Evolutionary conservation across 345 rosid species (phyloP).

Genomic region (Eucalyptus victrix): DNA sequence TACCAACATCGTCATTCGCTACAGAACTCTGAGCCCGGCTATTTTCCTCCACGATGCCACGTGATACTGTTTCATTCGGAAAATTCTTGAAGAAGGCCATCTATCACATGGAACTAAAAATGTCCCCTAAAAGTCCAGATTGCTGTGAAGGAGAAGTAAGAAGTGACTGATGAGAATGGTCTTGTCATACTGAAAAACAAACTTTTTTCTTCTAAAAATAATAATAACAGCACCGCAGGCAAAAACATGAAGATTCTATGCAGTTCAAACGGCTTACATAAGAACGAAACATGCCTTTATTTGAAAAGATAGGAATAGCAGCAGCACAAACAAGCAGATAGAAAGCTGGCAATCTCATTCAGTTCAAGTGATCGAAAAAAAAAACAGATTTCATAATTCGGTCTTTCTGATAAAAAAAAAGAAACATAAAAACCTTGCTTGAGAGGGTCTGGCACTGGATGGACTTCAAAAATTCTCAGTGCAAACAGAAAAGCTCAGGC

Average conservation of each 20-base stretch:
- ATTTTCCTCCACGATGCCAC: conserved; percentile 51
- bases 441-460: background rate
- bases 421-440: background rate
- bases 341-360: background rate
- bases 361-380: background rate
- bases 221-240: background rate
- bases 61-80: conserved; percentile 45
- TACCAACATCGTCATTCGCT: conserved; percentile 34
- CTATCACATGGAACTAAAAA: conserved; percentile 32
- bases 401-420: background rate
- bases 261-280: background rate
- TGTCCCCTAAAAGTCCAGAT: background rate
- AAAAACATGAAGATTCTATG: background rate
- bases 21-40: conserved; percentile 25
- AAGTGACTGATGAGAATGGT: background rate
- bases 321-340: background rate
- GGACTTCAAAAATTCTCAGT: background rate
- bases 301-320: background rate
- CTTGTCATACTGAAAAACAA: background rate
- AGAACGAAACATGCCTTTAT: background rate
- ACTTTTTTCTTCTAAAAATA: background rate
- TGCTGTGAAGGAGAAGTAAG: background rate
- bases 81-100: conserved; percentile 90
- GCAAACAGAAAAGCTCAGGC: background rate
- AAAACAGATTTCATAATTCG: background rate